Evolutionary conservation across 805 yeast species (phyloP).

Genomic region (Candida maltosa): DNA sequence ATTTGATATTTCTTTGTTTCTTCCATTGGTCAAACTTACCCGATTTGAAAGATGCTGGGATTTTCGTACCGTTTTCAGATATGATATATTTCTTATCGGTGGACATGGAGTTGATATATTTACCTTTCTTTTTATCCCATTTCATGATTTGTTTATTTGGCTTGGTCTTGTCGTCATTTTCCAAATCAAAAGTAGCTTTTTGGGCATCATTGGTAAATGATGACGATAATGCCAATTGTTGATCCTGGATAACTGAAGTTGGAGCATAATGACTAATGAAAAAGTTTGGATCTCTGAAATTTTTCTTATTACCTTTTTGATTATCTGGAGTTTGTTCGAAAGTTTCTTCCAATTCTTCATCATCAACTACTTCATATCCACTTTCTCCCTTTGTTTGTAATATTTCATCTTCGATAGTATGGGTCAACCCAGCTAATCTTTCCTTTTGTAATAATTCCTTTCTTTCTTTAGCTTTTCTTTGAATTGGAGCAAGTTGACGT

Average conservation of each 20-base stretch:
- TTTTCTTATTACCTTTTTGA: constrained; percentile 33
- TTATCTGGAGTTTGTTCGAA: constrained; percentile 57
- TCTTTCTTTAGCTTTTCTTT: constrained; percentile 70
- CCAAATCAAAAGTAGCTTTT: constrained; percentile 82
- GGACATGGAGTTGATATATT: constrained; percentile 77
- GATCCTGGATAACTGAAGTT: constrained; percentile 71
- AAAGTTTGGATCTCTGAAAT: constrained; percentile 72
- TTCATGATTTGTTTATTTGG: constrained; percentile 69
- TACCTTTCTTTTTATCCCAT: constrained; percentile 94
- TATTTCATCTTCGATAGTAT: constrained; percentile 70
- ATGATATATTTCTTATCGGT: constrained; percentile 83
- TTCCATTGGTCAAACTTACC: constrained; percentile 95
- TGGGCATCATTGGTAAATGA: constrained; percentile 84
- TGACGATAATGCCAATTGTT: constrained; percentile 47
- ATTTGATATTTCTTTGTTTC: constrained; percentile 56
- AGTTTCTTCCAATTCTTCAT: constrained; percentile 43
- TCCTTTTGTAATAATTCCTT: constrained; percentile 67
- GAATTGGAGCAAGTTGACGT: constrained; percentile 83
- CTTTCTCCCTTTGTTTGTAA: constrained; percentile 51
- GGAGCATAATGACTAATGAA: constrained; percentile 92
- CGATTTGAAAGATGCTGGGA: constrained; percentile 87
- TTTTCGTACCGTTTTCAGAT: constrained; percentile 89
- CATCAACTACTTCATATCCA: constrained; percentile 40
- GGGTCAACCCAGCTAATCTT: constrained; percentile 70
- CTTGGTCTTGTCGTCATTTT: constrained; percentile 69